A percentile compares a stretch with the other conserved stretches of the same genome.
phyloP scores from a whole-genome alignment of 2,329 filamentous ascomycete genomes.

The Alternaria sp. region DNA sequence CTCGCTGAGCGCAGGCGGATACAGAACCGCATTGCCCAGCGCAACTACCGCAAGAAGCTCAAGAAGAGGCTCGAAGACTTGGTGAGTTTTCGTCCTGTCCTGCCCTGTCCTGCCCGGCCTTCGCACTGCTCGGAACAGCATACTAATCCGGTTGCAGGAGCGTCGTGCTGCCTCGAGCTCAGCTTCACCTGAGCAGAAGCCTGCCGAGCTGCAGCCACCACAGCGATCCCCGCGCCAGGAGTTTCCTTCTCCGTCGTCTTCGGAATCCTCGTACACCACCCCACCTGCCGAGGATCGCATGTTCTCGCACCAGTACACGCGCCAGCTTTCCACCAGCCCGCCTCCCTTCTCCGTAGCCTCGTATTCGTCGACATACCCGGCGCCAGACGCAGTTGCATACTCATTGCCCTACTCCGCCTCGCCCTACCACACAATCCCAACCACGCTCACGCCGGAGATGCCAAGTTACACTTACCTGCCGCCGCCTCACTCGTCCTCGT shows the following conservation, averaged over 20 bases:
- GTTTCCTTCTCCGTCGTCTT: constrained; percentile 49
- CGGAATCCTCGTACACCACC: constrained; percentile 47
- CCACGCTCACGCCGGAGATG: constrained; percentile 50
- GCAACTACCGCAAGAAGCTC: constrained; percentile 96
- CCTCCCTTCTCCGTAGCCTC: constrained; percentile 65
- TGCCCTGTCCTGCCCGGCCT: constrained; percentile 19
- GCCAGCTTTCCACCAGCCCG: constrained; percentile 75
- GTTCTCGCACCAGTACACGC: constrained; percentile 71
- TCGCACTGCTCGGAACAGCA: constrained; percentile 23
- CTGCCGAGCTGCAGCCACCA: constrained; percentile 60
- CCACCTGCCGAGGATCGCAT: constrained; percentile 73
- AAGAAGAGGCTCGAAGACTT: constrained; percentile 88
- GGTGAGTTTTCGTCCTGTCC: constrained; percentile 30
- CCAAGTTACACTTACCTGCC: constrained; percentile 66
- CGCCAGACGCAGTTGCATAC: constrained; percentile 71
- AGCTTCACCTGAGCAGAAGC: constrained; percentile 66
- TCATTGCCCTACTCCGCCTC: constrained; percentile 61
- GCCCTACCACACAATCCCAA: constrained; percentile 52
- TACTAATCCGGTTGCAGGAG: constrained; percentile 58
- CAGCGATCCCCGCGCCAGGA: constrained; percentile 50
- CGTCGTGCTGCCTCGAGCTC: constrained; percentile 73
- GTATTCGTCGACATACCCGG: constrained; percentile 72
- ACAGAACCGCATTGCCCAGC: constrained; percentile 96
- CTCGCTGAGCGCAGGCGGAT: constrained; percentile 92
- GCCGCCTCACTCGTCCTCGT: constrained; percentile 54